A percentile compares a stretch with the other conserved stretches of the same genome.
Conservation (phyloP, 2,329 filamentous ascomycete species). For the Fusarium camptoceras region DNA sequence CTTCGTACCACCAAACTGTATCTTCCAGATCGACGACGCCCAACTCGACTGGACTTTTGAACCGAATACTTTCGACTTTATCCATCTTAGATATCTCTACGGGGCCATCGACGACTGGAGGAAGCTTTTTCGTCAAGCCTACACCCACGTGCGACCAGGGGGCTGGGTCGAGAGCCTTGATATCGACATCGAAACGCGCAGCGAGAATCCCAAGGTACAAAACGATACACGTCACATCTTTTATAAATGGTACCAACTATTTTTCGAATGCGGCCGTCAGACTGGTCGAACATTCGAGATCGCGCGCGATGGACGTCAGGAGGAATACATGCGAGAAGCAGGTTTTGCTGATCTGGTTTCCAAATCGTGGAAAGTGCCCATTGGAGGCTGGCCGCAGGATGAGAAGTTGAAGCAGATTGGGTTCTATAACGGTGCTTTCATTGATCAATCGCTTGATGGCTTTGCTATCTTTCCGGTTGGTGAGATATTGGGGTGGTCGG, state of each 20-base stretch:
- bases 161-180: slow-evolving; percentile 39
- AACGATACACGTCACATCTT: slow-evolving; percentile 35
- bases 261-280: slow-evolving; percentile 43
- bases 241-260: slow-evolving; percentile 32
- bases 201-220: slow-evolving; percentile 26
- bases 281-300: slow-evolving; percentile 45
- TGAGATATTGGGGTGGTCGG: slow-evolving; percentile 34
- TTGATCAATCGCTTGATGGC: slow-evolving; percentile 28
- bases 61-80: slow-evolving; percentile 63
- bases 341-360: slow-evolving; percentile 32
- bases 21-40: slow-evolving; percentile 52
- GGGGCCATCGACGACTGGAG: slow-evolving; percentile 69
- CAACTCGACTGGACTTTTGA: slow-evolving; percentile 58
- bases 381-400: slow-evolving; percentile 36
- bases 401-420: slow-evolving; percentile 32
- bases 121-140: slow-evolving; percentile 64
- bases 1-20: slow-evolving; percentile 48
- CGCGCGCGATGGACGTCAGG: slow-evolving; percentile 35
- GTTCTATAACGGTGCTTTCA: slow-evolving; percentile 25
- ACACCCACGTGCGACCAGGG: slow-evolving; percentile 58
- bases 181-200: slow-evolving; percentile 33
- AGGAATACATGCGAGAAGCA: slow-evolving; percentile 35
- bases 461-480: slow-evolving; percentile 32
- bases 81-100: slow-evolving; percentile 68
- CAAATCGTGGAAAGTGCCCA: slow-evolving; percentile 28